Base-by-base conservation (phyloP, 257 asterid genomes). In the Orobanche coerulescens region DNA sequence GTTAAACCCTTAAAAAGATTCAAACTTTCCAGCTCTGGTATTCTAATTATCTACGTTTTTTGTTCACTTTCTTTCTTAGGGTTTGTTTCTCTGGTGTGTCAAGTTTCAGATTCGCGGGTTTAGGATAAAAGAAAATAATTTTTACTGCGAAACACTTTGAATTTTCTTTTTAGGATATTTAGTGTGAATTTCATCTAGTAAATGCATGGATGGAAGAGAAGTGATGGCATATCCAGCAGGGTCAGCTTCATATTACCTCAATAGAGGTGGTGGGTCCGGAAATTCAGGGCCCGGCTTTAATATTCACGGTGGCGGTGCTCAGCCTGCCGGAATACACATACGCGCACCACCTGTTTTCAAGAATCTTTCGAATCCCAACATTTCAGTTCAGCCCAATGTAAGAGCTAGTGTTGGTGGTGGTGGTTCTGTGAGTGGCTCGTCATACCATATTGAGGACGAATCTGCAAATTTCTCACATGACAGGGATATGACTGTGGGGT, bases 171-270 rank as follows among this genome's bases (percentile, higher is more conserved):
- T 28, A 55, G 61, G 64, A 44, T 76, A 53, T 68, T 73, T 30
- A 30, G 61, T 70, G 66, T 42, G 53, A 58, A 40, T 63, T 73
- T 64, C 58, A 33, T 28, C 48, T 61, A 31, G 79, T 80, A 74
- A 77, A 71, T 85, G 85, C 62, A 85, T 85, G 94, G 90, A 85
- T 76, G 82, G 82, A 61, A 82, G 89, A 67, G 88, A 81, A 69
- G 93, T 77, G 23, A 83, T 83, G 84, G 13, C 87, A 66, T 67
- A 79, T 44, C 81, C 51, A 53, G 87, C 50, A 57, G 90, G 94
- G 18, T 70, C 88, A 61, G 77, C 91, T 66, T 55, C 94, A 62
- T 87, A 78, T 70, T 87, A 82, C 71, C 74, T 82, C 40, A 81
- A 75, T 5, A 80, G 94, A 82, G 91, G 88, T 25, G 77, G 77